These are phyloP conservation scores for Moricandia moricandioides DNA, from an alignment of 345 rosid genomes.

Conservation along the genomic window DNA sequence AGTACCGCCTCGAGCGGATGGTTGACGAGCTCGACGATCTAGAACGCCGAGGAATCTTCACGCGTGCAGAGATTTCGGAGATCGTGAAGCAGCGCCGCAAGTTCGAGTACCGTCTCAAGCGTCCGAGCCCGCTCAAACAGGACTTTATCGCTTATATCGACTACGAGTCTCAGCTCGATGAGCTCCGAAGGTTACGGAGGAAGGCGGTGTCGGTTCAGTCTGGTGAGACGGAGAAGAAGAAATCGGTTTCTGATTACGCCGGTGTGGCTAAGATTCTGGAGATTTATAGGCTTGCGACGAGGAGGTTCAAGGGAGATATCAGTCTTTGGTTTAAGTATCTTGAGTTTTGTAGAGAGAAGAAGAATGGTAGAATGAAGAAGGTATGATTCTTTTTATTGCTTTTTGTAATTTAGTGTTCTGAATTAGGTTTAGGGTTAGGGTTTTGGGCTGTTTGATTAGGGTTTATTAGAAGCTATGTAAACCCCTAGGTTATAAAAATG, in stretches of 20 bases:
- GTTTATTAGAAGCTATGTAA: not conserved
- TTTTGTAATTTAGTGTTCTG: not conserved
- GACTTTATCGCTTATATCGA: conserved; percentile 82
- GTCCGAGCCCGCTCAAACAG: conserved; percentile 84
- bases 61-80: conserved; percentile 69
- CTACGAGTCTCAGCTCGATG: conserved; percentile 70
- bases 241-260: conserved; percentile 64
- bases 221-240: conserved; percentile 38
- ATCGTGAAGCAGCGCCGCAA: conserved; percentile 86
- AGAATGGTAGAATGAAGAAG: conserved; percentile 88
- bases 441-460: not conserved
- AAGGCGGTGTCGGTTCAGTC: conserved; percentile 44
- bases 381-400: conserved; percentile 29
- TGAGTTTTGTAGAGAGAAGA: conserved; percentile 71
- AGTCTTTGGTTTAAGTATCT: conserved; percentile 83
- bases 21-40: conserved; percentile 89
- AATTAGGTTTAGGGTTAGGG: not conserved
- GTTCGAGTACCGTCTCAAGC: conserved; percentile 87
- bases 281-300: conserved; percentile 68
- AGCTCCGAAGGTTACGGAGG: conserved; percentile 71
- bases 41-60: conserved; percentile 65
- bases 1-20: conserved; percentile 96
- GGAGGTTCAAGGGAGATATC: conserved; percentile 79
- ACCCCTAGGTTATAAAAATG: not conserved
- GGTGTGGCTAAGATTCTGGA: conserved; percentile 62